Evolutionary conservation across 495 filamentous ascomycete genomes (phyloP).

Genomic region (Daldinia caldariorum): DNA sequence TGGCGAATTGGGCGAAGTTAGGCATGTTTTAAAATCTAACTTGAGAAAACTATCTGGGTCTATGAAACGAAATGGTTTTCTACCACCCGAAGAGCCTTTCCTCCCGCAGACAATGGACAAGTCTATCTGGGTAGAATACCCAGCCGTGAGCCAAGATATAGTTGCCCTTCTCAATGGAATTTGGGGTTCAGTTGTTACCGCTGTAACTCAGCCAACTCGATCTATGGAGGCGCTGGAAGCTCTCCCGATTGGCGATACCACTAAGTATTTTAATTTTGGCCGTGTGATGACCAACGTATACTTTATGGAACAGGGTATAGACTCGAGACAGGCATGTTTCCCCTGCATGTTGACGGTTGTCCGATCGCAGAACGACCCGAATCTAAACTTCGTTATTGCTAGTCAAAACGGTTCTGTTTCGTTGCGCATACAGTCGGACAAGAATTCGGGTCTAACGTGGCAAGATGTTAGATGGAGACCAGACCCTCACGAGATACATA

Average conservation of each 20-base stretch:
- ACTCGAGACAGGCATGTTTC: slow-evolving; percentile 70
- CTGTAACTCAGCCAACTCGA: slow-evolving; percentile 45
- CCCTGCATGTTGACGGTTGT: slow-evolving; percentile 77
- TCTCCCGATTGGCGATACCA: slow-evolving; percentile 78
- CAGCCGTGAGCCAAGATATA: slow-evolving; percentile 73
- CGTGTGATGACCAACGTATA: slow-evolving; percentile 75
- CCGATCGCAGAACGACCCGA: slow-evolving; percentile 71
- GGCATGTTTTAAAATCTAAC: slow-evolving; percentile 67
- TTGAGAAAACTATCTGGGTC: slow-evolving; percentile 78
- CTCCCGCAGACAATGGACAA: slow-evolving; percentile 74
- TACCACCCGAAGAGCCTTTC: slow-evolving; percentile 71
- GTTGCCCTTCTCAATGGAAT: slow-evolving; percentile 70
- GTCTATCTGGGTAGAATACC: slow-evolving; percentile 79
- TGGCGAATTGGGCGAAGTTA: slow-evolving; percentile 58
- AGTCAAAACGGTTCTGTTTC: slow-evolving; percentile 81
- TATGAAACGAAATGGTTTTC: slow-evolving; percentile 81
- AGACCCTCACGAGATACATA: slow-evolving; percentile 65
- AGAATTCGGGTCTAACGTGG: slow-evolving; percentile 76
- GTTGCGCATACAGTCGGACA: slow-evolving; percentile 74
- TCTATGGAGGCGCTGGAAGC: slow-evolving; percentile 66
- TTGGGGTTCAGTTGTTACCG: slow-evolving; percentile 58
- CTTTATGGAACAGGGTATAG: slow-evolving; percentile 72
- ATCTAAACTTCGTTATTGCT: slow-evolving; percentile 72
- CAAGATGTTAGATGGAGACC: slow-evolving; percentile 80
- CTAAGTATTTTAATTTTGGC: slow-evolving; percentile 74